Percentiles rank a stretch among this genome's conserved stretches.
phyloP scores from a whole-genome alignment of 2,329 filamentous ascomycete genomes.

The Didymella lethalis region DNA sequence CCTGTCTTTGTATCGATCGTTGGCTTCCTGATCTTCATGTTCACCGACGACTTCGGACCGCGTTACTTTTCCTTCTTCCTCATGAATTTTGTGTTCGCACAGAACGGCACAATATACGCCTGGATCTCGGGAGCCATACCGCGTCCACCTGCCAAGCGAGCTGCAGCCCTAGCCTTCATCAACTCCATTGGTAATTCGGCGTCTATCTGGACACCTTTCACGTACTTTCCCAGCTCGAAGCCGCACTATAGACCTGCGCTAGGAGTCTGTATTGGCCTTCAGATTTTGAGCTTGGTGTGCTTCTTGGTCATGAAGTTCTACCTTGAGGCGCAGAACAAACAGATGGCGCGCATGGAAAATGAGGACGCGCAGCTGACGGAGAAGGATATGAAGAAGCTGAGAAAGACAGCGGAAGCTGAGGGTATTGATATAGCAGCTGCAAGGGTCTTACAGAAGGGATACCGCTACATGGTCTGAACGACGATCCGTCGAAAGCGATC shows the following conservation, averaged over 20 bases:
- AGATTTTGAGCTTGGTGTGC: constrained; percentile 27
- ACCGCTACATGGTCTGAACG: constrained; percentile 59
- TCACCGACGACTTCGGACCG: constrained; percentile 59
- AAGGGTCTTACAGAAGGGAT: constrained; percentile 62
- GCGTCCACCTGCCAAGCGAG: constrained; percentile 63
- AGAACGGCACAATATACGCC: constrained; percentile 64
- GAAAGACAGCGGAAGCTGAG: constrained; percentile 61
- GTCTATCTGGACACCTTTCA: constrained; percentile 58
- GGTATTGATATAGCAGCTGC: constrained; percentile 60
- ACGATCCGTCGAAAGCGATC: neutral
- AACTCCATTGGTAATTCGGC: constrained; percentile 63
- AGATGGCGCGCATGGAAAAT: constrained; percentile 60
- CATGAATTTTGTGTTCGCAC: constrained; percentile 64
- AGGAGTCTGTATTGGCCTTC: constrained; percentile 34
- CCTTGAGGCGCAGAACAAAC: constrained; percentile 56
- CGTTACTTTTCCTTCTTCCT: constrained; percentile 65
- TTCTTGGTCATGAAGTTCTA: constrained; percentile 30
- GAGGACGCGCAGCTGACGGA: constrained; percentile 56
- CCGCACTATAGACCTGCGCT: constrained; percentile 34
- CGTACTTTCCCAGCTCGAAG: constrained; percentile 38
- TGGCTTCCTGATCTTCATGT: constrained; percentile 65
- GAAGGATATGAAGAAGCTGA: constrained; percentile 57
- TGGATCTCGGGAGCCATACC: constrained; percentile 63
- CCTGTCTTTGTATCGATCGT: constrained; percentile 61
- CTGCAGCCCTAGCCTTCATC: constrained; percentile 63